phyloP scores from a whole-genome alignment of 176 grass and related monocot genomes.

The Rhynchospora pubera region DNA sequence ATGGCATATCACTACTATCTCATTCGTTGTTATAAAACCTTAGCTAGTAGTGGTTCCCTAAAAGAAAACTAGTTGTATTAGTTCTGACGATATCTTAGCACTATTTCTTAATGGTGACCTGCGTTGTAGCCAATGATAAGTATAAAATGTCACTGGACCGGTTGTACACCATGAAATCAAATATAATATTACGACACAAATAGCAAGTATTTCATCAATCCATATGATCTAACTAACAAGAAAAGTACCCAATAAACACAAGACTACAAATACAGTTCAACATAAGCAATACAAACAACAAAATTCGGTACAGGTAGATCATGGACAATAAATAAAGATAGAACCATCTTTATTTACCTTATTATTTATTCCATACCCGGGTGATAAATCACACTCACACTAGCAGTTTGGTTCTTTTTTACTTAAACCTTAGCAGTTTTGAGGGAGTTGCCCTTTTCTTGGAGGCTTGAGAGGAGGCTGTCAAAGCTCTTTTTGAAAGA shows the following conservation, averaged over 20 bases:
- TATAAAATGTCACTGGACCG: neutral
- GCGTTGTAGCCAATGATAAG: neutral
- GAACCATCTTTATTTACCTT: constrained; percentile 9
- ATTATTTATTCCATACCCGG: constrained; percentile 8
- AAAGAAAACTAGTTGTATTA: neutral
- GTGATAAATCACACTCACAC: neutral
- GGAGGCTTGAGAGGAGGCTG: constrained; percentile 66
- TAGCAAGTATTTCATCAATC: neutral
- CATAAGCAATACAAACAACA: constrained; percentile 13
- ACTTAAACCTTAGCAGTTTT: constrained; percentile 32
- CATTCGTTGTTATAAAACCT: neutral
- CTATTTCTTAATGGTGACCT: neutral
- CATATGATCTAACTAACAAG: neutral
- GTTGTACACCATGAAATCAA: neutral
- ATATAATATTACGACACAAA: neutral
- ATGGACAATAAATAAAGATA: neutral
- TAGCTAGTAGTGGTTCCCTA: neutral
- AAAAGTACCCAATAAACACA: neutral
- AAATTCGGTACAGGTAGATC: neutral
- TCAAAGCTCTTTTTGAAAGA: constrained; percentile 99
- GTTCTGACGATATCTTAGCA: neutral
- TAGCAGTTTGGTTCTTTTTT: neutral
- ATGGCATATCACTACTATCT: no score
- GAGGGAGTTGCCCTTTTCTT: constrained; percentile 78
- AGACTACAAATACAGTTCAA: no score